Evolutionary conservation across 106 monocot genomes (phyloP), one percentile per base, ranked within the genome.

Genomic region (Alisma plantagoaquatica): DNA sequence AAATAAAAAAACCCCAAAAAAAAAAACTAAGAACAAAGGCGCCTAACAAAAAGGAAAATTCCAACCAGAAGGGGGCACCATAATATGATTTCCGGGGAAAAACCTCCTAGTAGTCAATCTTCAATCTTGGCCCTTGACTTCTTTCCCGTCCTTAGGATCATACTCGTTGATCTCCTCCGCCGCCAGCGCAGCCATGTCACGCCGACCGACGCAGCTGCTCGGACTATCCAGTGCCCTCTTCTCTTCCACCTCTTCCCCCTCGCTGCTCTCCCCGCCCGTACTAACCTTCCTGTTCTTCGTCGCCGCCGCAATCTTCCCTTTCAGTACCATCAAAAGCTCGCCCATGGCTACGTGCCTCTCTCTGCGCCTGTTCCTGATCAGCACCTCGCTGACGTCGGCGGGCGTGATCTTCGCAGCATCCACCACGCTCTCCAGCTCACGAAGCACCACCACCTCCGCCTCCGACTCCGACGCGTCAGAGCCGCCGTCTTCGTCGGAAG

Each of bases 301-400:
- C 59, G 31, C 75, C 56, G 25, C 45, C 49, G 9, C 60, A 16
- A 32, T 56, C 24, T 68, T 27, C 18, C 29, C 29, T 51, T 65
- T 82, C 50, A 87, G 43, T 8, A 56, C 65, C 30, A 31, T 55
- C 15, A 87, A 25, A 14, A 78, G 49, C 72, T 78, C 62, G 15
- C n/a, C 31, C 59, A 78, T 47, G 0, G 78, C 87, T 32, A 53
- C 27, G 30, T 43, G 20, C 65, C 61, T 77, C 21, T 74, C 74
- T 16, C 29, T 33, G 51, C 76, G 48, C 41, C 71, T 42, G 62
- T 77, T 84, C 69, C 80, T 90, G 25, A 90, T 90, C 55, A 90
- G 59, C 27, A 90, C 62, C 68, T 90, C 89, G 42, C 89, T 90
- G 1, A 90, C 68, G 41, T 90, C 89, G 1, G 89, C 89, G 30